phyloP scores from a whole-genome alignment of 2,329 filamentous ascomycete species.

The Colletotrichum lentis region DNA sequence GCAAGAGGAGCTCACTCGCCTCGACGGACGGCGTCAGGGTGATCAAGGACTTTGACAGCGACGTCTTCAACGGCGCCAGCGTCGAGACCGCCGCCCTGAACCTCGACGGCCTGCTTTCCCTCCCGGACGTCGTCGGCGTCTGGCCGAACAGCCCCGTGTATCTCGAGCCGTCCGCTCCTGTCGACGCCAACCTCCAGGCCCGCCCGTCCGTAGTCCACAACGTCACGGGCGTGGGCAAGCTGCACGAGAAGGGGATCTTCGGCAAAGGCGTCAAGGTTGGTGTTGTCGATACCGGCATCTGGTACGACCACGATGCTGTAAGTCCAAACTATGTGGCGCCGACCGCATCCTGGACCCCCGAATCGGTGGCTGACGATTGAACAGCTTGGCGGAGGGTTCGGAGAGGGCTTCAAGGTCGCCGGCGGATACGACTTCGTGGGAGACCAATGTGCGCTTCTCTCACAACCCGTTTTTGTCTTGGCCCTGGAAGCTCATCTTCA shows the following conservation, averaged over 20 bases:
- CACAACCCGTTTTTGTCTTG: neutral
- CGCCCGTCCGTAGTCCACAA: slow-evolving; percentile 42
- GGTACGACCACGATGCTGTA: slow-evolving; percentile 52
- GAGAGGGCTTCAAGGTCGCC: slow-evolving; percentile 38
- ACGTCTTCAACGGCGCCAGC: slow-evolving; percentile 49
- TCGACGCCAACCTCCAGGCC: neutral
- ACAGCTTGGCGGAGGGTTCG: slow-evolving; percentile 34
- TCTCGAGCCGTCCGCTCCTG: slow-evolving; percentile 14
- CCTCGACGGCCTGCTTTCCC: slow-evolving; percentile 44
- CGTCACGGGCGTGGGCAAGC: slow-evolving; percentile 50
- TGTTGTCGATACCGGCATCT: slow-evolving; percentile 52
- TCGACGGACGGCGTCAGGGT: slow-evolving; percentile 19
- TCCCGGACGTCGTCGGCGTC: slow-evolving; percentile 49
- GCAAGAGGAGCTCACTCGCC: slow-evolving; percentile 4
- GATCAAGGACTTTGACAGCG: slow-evolving; percentile 35
- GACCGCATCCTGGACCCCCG: no score
- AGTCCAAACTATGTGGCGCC: neutral
- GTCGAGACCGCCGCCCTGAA: slow-evolving; percentile 47
- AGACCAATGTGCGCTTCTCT: slow-evolving; percentile 29
- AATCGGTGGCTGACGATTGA: neutral
- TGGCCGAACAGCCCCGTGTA: slow-evolving; percentile 42
- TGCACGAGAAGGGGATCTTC: slow-evolving; percentile 49
- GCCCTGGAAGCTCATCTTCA: neutral
- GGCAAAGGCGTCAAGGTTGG: slow-evolving; percentile 51
- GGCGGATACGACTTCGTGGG: slow-evolving; percentile 43